Conservation (phyloP, 805 yeast species). For the Starmera amethionina region DNA sequence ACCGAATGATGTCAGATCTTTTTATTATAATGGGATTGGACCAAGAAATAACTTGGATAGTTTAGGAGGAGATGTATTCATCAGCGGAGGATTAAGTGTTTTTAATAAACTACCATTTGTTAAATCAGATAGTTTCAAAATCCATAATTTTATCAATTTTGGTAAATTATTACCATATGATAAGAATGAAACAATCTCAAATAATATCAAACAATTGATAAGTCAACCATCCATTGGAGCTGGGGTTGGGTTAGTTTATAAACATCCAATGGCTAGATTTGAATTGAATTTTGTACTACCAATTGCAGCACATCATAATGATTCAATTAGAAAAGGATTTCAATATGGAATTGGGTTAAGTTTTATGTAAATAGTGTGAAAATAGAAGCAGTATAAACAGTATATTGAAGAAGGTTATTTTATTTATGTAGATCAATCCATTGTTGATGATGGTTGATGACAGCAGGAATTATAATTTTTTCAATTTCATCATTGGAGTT, state of each 20-base stretch:
- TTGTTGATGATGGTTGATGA: slow-evolving; percentile 47
- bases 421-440: slow-evolving; percentile 40
- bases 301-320: slow-evolving; percentile 38
- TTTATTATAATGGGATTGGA: slow-evolving; percentile 57
- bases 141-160: slow-evolving; percentile 56
- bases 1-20: slow-evolving; percentile 60
- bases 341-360: slow-evolving; percentile 58
- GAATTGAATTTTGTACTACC: slow-evolving; percentile 61
- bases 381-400: slow-evolving; percentile 2
- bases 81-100: slow-evolving; percentile 48
- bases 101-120: slow-evolving; percentile 50
- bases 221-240: slow-evolving; percentile 38
- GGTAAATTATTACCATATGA: slow-evolving; percentile 46
- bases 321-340: slow-evolving; percentile 49
- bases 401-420: neutral
- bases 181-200: slow-evolving; percentile 14
- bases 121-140: slow-evolving; percentile 40
- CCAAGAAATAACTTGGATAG: slow-evolving; percentile 44
- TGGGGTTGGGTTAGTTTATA: slow-evolving; percentile 54
- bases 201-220: slow-evolving; percentile 19
- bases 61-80: slow-evolving; percentile 58
- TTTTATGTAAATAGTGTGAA: slow-evolving; percentile 30
- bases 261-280: slow-evolving; percentile 57
- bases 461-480: slow-evolving; percentile 69
- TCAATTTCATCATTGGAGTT: slow-evolving; percentile 43